Base-by-base conservation (phyloP, 345 rosid genomes). In the Brassica nigra region DNA sequence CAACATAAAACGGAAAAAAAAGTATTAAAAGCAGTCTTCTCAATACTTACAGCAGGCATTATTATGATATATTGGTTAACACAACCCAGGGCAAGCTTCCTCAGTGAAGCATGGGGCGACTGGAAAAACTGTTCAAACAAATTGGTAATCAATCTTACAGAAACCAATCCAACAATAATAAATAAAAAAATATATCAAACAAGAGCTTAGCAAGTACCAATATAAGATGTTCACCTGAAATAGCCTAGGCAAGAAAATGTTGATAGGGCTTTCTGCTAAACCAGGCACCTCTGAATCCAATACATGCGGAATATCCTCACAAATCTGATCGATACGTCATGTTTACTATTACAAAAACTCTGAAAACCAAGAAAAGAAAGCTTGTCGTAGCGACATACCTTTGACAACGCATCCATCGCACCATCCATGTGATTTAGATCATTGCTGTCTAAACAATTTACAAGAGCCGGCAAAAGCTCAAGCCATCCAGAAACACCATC, bases 351-450 rank as follows among this genome's bases (percentile, higher is more conserved):
- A 76, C 31, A 49, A 80, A 52, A 30, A 29, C 2, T 8, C 30
- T 1, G 7, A 37, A 37, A 68, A 8, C 14, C 70, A 8, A 80
- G n/a, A 39, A 39, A 42, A 68, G 31, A 6, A 6, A 18, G 3
- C 33, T 3, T 30, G 71, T 3, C 30, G 71, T 37, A 76, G 66
- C 52, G 36, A 65, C 75, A 81, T 81, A 93, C 98, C 99, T 93
- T 96, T 12, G 97, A 93, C 76, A 93, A 81, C 10, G 98, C 97
- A 85, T 96, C 99, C 97, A 93, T 91, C 1, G 97, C 98, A 67
- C 99, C 99, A 83, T 93, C 98, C 97, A 93, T 95, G 75, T 90
- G 97, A 86, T 93, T 86, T 2, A 85, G 73, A 23, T 91, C 95
- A 85, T 90, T 88, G 82, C 98, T 89, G 61, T 95, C 98, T 86